Evolutionary conservation across 192 early-diverging fungal species (phyloP).

Genomic region (Backusella luteola): DNA sequence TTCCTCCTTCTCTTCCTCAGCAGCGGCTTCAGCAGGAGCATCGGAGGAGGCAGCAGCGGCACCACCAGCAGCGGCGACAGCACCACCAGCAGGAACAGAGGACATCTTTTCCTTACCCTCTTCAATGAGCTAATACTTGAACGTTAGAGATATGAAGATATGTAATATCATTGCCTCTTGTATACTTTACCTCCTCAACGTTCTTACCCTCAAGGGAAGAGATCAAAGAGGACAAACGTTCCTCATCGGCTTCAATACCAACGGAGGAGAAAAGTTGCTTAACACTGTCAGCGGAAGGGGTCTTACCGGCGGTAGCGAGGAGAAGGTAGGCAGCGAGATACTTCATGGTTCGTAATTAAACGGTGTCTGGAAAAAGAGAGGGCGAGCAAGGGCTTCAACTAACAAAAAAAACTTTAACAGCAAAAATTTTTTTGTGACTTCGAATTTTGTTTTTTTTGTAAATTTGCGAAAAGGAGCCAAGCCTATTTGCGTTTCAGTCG

Average conservation of each 20-base stretch:
- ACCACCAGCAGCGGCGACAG: conserved; percentile 66
- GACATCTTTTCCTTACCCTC: conserved; percentile 91
- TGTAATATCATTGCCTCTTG: background rate
- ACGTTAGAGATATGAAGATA: background rate
- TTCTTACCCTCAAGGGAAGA: conserved; percentile 86
- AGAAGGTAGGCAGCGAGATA: conserved; percentile 98
- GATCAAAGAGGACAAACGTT: conserved; percentile 76
- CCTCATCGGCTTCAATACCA: conserved; percentile 89
- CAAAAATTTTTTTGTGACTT: conserved; percentile 1
- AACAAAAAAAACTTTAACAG: background rate
- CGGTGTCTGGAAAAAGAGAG: conserved; percentile 6
- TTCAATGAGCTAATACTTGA: conserved; percentile 70
- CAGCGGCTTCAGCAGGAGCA: conserved; percentile 60
- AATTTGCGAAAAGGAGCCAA: too few relatives aligned
- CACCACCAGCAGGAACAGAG: conserved; percentile 93
- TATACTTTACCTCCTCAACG: conserved; percentile 67
- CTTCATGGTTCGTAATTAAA: conserved; percentile 69
- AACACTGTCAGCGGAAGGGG: conserved; percentile 78
- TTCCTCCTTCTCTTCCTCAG: conserved; percentile 92
- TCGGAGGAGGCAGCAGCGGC: conserved; percentile 40
- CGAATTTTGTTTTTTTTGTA: background rate
- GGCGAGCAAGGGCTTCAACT: conserved; percentile 4
- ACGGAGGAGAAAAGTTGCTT: conserved; percentile 83
- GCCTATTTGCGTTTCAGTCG: too few relatives aligned
- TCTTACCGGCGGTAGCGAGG: conserved; percentile 85